phyloP scores from a whole-genome alignment of 192 early-diverging fungal species.

The Dispira parvispora region DNA sequence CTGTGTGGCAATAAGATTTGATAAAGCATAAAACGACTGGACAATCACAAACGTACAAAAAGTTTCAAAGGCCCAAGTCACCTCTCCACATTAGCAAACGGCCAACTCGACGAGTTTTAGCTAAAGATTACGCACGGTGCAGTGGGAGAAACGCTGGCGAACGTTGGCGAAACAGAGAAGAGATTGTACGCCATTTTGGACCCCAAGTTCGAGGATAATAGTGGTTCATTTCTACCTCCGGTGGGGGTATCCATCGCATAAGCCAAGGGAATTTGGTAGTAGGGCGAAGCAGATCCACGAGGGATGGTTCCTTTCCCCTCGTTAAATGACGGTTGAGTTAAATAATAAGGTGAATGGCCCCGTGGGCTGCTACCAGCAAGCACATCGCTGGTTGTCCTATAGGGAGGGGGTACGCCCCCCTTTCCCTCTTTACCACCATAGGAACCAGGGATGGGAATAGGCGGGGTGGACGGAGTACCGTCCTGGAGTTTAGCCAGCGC shows the following conservation, averaged over 20 bases:
- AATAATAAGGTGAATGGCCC: not conserved
- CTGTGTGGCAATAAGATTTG: too few relatives aligned
- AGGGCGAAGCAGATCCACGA: not conserved
- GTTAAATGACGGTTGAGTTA: not conserved
- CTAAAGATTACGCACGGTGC: not conserved
- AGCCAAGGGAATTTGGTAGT: not conserved
- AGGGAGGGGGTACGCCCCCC: too few relatives aligned
- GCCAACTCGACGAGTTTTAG: not conserved
- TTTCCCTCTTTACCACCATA: too few relatives aligned
- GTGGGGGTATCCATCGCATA: not conserved
- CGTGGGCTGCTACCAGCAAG: too few relatives aligned
- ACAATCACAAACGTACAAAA: too few relatives aligned
- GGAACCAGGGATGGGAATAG: not conserved
- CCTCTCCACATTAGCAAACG: too few relatives aligned
- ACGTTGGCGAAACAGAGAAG: constrained; percentile 9
- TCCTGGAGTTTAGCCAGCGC: not conserved
- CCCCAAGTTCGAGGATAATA: not conserved
- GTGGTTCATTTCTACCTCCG: not conserved
- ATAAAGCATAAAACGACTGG: too few relatives aligned
- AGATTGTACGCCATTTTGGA: constrained; percentile 1
- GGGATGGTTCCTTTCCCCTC: not conserved
- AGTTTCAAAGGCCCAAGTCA: too few relatives aligned
- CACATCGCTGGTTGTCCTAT: too few relatives aligned
- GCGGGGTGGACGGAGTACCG: not conserved
- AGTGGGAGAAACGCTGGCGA: constrained; percentile 10